A percentile compares a stretch with the other conserved stretches of the same genome.
These are phyloP conservation scores for Friedmanniomyces simplex DNA, from an alignment of 495 filamentous ascomycete species.

Conservation along the genomic window DNA sequence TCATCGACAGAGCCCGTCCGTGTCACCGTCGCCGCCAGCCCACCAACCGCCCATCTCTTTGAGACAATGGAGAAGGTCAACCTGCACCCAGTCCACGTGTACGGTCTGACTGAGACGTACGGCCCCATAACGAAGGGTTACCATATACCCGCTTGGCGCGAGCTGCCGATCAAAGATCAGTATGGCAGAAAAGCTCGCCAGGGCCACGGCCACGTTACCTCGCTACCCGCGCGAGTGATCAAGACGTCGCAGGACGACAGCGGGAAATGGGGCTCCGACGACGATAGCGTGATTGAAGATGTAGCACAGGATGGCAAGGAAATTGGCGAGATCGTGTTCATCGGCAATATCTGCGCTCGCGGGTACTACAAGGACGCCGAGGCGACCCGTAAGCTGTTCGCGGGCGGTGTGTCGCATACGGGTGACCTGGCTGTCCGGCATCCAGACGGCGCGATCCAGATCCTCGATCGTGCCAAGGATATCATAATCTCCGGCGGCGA, in stretches of 20 bases:
- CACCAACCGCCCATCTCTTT: slow-evolving; percentile 80
- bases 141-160: slow-evolving; percentile 70
- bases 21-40: slow-evolving; percentile 87
- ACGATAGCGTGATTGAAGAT: slow-evolving; percentile 58
- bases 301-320: slow-evolving; percentile 74
- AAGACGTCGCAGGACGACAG: slow-evolving; percentile 41
- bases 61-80: slow-evolving; percentile 85
- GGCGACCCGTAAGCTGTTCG: slow-evolving; percentile 80
- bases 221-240: slow-evolving; percentile 70
- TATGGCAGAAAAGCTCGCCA: slow-evolving; percentile 84
- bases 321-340: slow-evolving; percentile 86
- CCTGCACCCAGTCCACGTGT: slow-evolving; percentile 84
- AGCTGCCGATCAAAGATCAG: slow-evolving; percentile 56
- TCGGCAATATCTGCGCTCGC: slow-evolving; percentile 82
- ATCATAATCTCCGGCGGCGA: slow-evolving; percentile 98
- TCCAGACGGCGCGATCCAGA: slow-evolving; percentile 78
- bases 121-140: slow-evolving; percentile 95
- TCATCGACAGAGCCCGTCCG: slow-evolving; percentile 46
- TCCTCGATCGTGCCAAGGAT: slow-evolving; percentile 89
- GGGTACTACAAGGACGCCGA: slow-evolving; percentile 86
- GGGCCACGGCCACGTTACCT: slow-evolving; percentile 84
- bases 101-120: slow-evolving; percentile 92
- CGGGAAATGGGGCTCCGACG: slow-evolving; percentile 37
- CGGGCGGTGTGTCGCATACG: slow-evolving; percentile 75
- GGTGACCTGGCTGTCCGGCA: slow-evolving; percentile 92